Evolutionary conservation across 2,329 filamentous ascomycete species (phyloP).

Genomic region (Fusarium sp.): DNA sequence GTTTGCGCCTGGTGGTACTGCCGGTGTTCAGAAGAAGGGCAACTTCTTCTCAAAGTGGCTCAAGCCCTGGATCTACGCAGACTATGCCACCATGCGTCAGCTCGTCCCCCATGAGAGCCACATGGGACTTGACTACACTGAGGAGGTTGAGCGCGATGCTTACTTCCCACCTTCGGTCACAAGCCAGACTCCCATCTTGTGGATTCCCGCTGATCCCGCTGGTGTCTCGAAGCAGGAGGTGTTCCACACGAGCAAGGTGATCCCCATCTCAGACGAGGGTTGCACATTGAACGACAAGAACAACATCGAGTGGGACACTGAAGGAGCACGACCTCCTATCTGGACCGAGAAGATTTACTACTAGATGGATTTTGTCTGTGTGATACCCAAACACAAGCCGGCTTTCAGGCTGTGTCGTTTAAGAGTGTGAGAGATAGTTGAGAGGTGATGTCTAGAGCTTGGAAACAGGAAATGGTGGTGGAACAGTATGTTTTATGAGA

Average conservation of each 20-base stretch:
- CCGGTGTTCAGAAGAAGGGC: conserved; percentile 57
- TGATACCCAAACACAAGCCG: conserved; percentile 46
- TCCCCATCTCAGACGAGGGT: conserved; percentile 79
- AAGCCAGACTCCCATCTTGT: conserved; percentile 71
- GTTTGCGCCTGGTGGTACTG: conserved; percentile 39
- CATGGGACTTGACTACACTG: conserved; percentile 66
- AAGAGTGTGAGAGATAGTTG: background rate
- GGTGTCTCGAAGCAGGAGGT: conserved; percentile 80
- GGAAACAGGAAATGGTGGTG: background rate
- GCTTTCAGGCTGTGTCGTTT: conserved; percentile 41
- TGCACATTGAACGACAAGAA: conserved; percentile 76
- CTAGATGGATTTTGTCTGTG: conserved; percentile 45
- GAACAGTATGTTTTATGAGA: conserved; percentile 7
- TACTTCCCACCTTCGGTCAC: conserved; percentile 79
- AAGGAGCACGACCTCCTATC: conserved; percentile 57
- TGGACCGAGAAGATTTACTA: conserved; percentile 61
- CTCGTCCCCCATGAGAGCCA: conserved; percentile 72
- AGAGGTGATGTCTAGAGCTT: background rate
- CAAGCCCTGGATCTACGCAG: conserved; percentile 79
- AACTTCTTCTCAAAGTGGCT: conserved; percentile 71
- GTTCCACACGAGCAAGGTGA: conserved; percentile 72
- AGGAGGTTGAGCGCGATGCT: conserved; percentile 72
- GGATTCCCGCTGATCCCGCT: conserved; percentile 79
- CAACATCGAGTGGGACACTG: conserved; percentile 57
- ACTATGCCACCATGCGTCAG: conserved; percentile 77